These are phyloP conservation scores for Trametopsis cervina DNA, from an alignment of 768 basidiomycete species.

Conservation along the genomic window DNA sequence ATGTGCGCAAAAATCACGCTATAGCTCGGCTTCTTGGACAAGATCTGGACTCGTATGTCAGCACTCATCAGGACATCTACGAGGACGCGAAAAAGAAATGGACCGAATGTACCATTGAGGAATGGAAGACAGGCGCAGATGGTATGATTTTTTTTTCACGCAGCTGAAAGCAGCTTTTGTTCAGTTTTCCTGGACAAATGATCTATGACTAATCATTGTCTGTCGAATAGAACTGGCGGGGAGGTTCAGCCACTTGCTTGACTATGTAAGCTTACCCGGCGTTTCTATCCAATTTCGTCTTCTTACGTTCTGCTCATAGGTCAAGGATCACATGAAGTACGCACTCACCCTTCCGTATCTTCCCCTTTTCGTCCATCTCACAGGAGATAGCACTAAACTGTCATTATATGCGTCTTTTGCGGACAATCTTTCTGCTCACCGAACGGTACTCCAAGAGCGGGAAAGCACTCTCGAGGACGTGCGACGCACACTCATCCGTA, in stretches of 20 bases:
- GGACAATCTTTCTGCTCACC: conserved; percentile 34
- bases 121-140: conserved; percentile 49
- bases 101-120: conserved; percentile 41
- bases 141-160: conserved; percentile 28
- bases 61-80: conserved; percentile 36
- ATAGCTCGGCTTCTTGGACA: conserved; percentile 35
- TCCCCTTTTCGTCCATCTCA: not conserved
- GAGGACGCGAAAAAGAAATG: conserved; percentile 39
- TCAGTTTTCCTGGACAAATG: not conserved
- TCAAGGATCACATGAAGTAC: conserved; percentile 45
- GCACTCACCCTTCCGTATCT: conserved; percentile 12
- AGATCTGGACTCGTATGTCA: conserved; percentile 37
- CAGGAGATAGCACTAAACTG: conserved; percentile 35
- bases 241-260: conserved; percentile 38
- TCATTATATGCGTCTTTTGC: conserved; percentile 40
- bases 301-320: conserved; percentile 14
- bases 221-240: conserved; percentile 32
- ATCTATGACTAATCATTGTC: not conserved
- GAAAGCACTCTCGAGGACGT: conserved; percentile 30
- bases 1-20: conserved; percentile 13
- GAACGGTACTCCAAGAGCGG: conserved; percentile 32
- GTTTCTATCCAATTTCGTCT: not conserved
- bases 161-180: too few relatives aligned
- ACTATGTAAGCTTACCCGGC: conserved; percentile 34
- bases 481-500: conserved; percentile 11